Conservation (phyloP, 1,284 basidiomycete species). For the Boletus mariae region DNA sequence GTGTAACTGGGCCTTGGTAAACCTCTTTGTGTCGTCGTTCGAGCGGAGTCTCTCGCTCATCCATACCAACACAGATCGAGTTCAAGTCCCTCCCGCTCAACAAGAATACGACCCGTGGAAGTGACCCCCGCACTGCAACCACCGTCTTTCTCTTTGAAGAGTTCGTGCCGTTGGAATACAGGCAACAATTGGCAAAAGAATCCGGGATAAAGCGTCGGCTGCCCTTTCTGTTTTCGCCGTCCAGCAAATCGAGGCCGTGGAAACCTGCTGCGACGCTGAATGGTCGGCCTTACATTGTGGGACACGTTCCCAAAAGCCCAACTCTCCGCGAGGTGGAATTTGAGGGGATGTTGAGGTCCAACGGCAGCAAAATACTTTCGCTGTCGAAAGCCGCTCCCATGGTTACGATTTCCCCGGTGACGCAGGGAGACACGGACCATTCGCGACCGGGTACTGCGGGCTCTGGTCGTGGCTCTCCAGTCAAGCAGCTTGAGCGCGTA, state of each 20-base stretch:
- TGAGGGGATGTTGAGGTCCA: slow-evolving; percentile 65
- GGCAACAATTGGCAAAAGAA: slow-evolving; percentile 63
- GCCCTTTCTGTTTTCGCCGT: slow-evolving; percentile 47
- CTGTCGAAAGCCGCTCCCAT: slow-evolving; percentile 35
- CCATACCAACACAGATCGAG: slow-evolving; percentile 60
- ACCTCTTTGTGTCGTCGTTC: slow-evolving; percentile 26
- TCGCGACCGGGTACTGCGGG: slow-evolving; percentile 27
- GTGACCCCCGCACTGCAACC: slow-evolving; percentile 53
- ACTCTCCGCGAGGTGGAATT: slow-evolving; percentile 72
- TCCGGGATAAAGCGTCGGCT: slow-evolving; percentile 42
- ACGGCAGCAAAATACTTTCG: slow-evolving; percentile 60
- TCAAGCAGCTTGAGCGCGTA: slow-evolving; percentile 25
- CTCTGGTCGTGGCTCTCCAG: slow-evolving; percentile 17
- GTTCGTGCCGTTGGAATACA: slow-evolving; percentile 82
- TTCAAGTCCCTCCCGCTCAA: slow-evolving; percentile 68
- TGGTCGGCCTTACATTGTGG: slow-evolving; percentile 68
- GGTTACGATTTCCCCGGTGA: slow-evolving; percentile 22
- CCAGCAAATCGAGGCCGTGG: slow-evolving; percentile 55
- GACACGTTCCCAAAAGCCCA: slow-evolving; percentile 61
- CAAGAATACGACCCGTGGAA: slow-evolving; percentile 16
- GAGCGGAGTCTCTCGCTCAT: neutral
- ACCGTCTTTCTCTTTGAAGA: slow-evolving; percentile 82
- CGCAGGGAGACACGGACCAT: slow-evolving; percentile 19
- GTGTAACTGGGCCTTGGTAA: slow-evolving; percentile 87
- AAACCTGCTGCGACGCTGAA: slow-evolving; percentile 76